Percentiles rank a stretch among this genome's conserved stretches.
Evolutionary conservation across 2,329 filamentous ascomycete genomes (phyloP).

Genomic region (Lojkania enalia): DNA sequence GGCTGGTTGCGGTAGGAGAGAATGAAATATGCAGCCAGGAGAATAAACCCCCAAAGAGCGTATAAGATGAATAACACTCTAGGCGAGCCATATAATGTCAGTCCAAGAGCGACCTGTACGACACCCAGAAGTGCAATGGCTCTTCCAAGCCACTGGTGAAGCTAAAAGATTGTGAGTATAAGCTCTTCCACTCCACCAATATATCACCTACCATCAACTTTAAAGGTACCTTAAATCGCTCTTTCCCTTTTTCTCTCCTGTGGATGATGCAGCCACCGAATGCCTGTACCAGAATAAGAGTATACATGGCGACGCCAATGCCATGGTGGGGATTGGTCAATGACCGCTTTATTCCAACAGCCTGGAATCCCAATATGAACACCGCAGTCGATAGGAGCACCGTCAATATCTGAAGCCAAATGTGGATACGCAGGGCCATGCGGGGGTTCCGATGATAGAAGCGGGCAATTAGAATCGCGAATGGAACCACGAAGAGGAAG

Average conservation of each 20-base stretch:
- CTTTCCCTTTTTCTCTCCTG: constrained; percentile 56
- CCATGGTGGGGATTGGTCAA: constrained; percentile 83
- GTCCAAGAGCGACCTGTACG: constrained; percentile 81
- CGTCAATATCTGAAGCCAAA: constrained; percentile 72
- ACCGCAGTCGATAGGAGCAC: constrained; percentile 70
- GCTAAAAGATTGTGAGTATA: constrained; percentile 52
- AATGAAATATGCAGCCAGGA: constrained; percentile 78
- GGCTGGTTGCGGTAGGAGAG: constrained; percentile 71
- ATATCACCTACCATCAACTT: constrained; percentile 57
- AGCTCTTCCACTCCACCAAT: constrained; percentile 2
- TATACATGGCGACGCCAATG: constrained; percentile 78
- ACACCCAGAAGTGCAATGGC: constrained; percentile 79
- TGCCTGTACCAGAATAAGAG: constrained; percentile 70
- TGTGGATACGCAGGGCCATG: constrained; percentile 68
- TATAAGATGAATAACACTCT: constrained; percentile 83
- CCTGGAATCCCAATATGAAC: constrained; percentile 75
- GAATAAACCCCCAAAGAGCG: constrained; percentile 72
- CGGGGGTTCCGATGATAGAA: constrained; percentile 69
- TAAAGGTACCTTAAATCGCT: constrained; percentile 58
- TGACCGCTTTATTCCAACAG: constrained; percentile 72
- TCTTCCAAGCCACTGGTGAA: constrained; percentile 89
- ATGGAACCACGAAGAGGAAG: constrained; percentile 73
- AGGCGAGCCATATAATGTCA: constrained; percentile 91
- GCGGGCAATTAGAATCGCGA: constrained; percentile 72
- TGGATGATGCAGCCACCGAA: constrained; percentile 69